Percentiles rank a stretch among this genome's conserved stretches.
Evolutionary conservation across 805 yeast species (phyloP).

Genomic region (Komagataella ulmi): DNA sequence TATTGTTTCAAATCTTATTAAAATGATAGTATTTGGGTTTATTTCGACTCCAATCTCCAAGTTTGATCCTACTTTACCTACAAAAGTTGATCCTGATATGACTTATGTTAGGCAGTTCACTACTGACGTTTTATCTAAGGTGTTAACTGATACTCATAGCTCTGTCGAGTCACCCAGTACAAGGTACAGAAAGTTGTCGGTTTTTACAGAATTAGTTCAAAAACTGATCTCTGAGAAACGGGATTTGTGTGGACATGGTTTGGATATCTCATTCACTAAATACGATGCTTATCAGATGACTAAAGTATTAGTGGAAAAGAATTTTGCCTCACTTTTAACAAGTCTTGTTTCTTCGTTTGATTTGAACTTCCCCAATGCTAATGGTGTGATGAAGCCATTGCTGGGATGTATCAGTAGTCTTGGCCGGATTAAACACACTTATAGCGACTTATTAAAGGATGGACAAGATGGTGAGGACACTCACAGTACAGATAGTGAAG

Average conservation of each 20-base stretch:
- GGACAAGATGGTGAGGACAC: conserved; percentile 5
- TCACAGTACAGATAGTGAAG: conserved; percentile 30
- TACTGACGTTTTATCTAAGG: conserved; percentile 52
- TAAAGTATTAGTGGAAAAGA: conserved; percentile 55
- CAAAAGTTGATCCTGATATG: conserved; percentile 54
- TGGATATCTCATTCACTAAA: conserved; percentile 33
- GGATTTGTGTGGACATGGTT: conserved; percentile 25
- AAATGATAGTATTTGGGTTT: conserved; percentile 46
- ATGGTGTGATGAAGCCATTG: conserved; percentile 41
- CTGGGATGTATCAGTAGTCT: conserved; percentile 45
- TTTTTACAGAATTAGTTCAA: conserved; percentile 34
- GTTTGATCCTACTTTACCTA: conserved; percentile 27
- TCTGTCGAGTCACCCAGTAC: conserved; percentile 22
- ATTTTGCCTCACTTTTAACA: conserved; percentile 43
- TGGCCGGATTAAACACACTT: conserved; percentile 41
- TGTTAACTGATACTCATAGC: conserved; percentile 36
- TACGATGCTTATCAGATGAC: conserved; percentile 55
- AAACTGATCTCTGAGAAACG: conserved; percentile 28
- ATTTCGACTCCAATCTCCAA: conserved; percentile 45
- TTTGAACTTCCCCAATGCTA: conserved; percentile 57
- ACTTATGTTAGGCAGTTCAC: conserved; percentile 61
- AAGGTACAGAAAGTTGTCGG: conserved; percentile 41
- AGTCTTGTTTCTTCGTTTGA: conserved; percentile 53
- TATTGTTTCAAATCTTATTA: conserved; percentile 49
- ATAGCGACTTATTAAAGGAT: conserved; percentile 44